Conservation (phyloP, 257 asterid genomes). For the Coffea canephora region DNA sequence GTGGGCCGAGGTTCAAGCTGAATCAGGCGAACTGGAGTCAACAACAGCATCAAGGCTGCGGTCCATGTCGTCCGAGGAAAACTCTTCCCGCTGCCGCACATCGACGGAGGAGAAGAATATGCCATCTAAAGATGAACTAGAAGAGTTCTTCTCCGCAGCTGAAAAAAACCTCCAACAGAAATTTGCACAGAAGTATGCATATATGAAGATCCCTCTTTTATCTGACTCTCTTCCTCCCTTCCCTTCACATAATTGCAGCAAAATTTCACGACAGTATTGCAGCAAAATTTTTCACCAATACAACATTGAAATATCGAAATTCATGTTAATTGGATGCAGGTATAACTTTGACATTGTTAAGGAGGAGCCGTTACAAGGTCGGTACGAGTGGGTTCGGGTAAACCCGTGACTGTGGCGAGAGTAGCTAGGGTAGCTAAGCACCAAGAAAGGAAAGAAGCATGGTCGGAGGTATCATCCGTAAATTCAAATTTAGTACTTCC, state of each 20-base stretch:
- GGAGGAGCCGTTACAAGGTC: constrained; percentile 61
- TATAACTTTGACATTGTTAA: constrained; percentile 65
- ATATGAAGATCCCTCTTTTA: not conserved
- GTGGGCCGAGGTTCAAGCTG: constrained; percentile 32
- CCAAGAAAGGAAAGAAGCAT: not conserved
- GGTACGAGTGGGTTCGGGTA: constrained; percentile 45
- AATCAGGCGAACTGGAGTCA: constrained; percentile 43
- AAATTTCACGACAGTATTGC: too few relatives aligned
- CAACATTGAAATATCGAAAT: too few relatives aligned
- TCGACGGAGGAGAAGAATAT: constrained; percentile 30
- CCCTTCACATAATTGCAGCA: not conserved
- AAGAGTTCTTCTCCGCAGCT: constrained; percentile 54
- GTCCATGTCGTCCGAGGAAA: constrained; percentile 19
- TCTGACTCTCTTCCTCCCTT: not conserved
- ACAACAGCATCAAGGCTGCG: constrained; percentile 17
- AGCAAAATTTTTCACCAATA: too few relatives aligned
- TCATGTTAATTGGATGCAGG: constrained; percentile 30
- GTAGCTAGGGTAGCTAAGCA: constrained; percentile 10
- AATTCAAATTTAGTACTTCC: not conserved
- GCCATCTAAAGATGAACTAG: constrained; percentile 53
- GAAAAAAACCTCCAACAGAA: constrained; percentile 44
- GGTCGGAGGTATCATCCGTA: constrained; percentile 7
- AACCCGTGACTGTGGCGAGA: constrained; percentile 25
- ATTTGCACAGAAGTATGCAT: constrained; percentile 45
- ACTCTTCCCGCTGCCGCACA: constrained; percentile 15